Base-by-base conservation (phyloP, 495 filamentous ascomycete genomes). In the Aspergillus incahuasiensis region DNA sequence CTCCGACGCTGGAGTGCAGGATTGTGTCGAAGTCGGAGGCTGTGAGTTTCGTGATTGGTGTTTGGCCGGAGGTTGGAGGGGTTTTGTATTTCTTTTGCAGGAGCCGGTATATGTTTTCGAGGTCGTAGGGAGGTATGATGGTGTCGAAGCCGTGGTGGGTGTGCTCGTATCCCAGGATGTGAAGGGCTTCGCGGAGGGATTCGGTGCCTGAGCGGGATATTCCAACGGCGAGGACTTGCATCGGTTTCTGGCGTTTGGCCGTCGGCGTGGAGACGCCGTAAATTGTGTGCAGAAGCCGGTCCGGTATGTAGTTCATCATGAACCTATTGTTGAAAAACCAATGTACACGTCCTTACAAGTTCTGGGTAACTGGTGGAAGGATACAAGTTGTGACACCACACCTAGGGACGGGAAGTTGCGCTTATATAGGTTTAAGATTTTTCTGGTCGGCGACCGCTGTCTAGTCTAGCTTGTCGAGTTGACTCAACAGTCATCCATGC, bases 21-120 rank as follows among this genome's bases (percentile, higher is more conserved):
- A 82, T 8, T 5, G 61, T 52, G 60, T 82, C 79, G 22, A 79
- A 80, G 35, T 80, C 75, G n/a, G 67, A 49, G 1, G 56, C 60
- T 6, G 63, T 67, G 12, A 64, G 19, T 6, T 47, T 24, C 8
- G 7, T 5, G 0, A 5, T 28, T 13, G 16, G 16, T 11, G 30
- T 20, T 1, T 18, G 1, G 6, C 15, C 19, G 2, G 5, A 13
- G 3, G 24, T 7, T 12, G 15, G 1, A 4, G 48, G 47, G 38
- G 48, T 54, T 24, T 35, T 57, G 44, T 66, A 66, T 48, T 66
- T 66, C 21, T 62, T 61, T 24, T 61, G 54, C 1, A 61, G 38
- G 18, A 66, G 64, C 1, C 41, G 35, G 25, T 60, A 58, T 3
- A 38, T 59, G 5, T 44, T 49, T 38, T 64, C 54, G 3, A 62